Evolutionary conservation across 176 grass and related monocot species (phyloP).

Genomic region (Calamus simplicifolius): DNA sequence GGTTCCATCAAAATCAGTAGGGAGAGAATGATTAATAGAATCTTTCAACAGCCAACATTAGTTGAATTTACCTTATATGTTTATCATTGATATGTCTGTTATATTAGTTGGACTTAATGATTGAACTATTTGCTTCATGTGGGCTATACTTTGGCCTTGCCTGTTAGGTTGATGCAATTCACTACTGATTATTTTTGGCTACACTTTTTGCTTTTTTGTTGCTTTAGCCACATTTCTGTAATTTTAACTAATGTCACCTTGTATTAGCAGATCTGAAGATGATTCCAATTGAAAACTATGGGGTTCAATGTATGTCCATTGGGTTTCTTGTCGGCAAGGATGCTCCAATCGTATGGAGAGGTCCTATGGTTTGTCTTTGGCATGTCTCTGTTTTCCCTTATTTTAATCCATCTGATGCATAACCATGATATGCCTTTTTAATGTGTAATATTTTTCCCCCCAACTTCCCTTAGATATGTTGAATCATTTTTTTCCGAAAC

Average conservation of each 20-base stretch:
- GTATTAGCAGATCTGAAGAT: constrained; percentile 74
- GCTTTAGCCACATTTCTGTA: background rate
- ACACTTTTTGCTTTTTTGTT: constrained; percentile 5
- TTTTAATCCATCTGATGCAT: constrained; percentile 6
- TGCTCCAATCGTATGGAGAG: constrained; percentile 91
- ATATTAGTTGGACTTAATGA: too few species aligned
- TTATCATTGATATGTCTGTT: too few species aligned
- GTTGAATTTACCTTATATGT: too few species aligned
- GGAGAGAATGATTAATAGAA: too few species aligned
- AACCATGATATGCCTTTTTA: background rate
- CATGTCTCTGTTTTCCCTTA: constrained; percentile 11
- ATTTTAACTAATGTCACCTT: background rate
- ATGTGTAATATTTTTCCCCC: background rate
- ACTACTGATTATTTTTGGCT: too few species aligned
- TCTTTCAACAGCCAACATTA: too few species aligned
- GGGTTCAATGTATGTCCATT: constrained; percentile 87
- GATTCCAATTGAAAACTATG: constrained; percentile 89
- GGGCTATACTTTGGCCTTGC: too few species aligned
- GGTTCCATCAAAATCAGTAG: too few species aligned
- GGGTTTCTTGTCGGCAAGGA: constrained; percentile 96
- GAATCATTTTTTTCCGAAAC: too few species aligned
- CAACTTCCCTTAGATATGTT: background rate
- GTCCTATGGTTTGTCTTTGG: constrained; percentile 94
- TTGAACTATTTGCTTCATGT: too few species aligned
- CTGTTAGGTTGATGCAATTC: too few species aligned